Evolutionary conservation across 169 alveolate species (phyloP), one percentile per base, ranked within the genome.

Genomic region (Plasmodium cynomolgi): DNA sequence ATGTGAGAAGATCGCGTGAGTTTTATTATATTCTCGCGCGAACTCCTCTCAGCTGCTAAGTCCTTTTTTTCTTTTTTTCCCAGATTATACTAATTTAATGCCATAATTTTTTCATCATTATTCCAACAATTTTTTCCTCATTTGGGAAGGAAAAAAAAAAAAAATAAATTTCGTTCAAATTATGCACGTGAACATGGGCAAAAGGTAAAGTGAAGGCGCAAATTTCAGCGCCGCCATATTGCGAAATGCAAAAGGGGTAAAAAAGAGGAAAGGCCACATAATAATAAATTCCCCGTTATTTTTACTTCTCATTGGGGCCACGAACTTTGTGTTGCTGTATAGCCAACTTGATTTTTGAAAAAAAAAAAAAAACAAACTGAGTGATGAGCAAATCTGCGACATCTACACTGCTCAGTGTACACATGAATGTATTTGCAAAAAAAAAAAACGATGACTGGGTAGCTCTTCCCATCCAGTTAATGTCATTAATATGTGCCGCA

Each of bases 361-460:
- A 37, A 77, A 77, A 5, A 5, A 75, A 77, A 41, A 75, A 39
- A 75, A 33, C n/a, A 75, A 75, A 77, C 50, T 77, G 33, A 77
- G 20, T 37, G 62, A 31, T 72, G 62, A 3, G 84, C 31, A 17
- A 77, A 77, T 31, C 13, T 1, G 44, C 17, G 23, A 26, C 62
- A 1, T 77, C 37, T 1, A 77, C 44, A 77, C 26, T 20, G 17
- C n/a, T 31, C 6, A 37, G 23, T 33, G 62, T 50, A 50, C 62
- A 50, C 62, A 50, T 50, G 62, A 50, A 50, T 13, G 62, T 50
- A 50, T 50, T 50, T 17, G 62, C 26, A 17, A 44, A 50, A 50
- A 50, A 15, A 17, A 44, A 50, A 50, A 50, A 15, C 62, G 62
- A 23, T 26, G 23, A 50, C 17, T 50, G n/a, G 3, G 56, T 13